These are phyloP conservation scores for Wallacemonas sp. DNA, from an alignment of 208 protist genomes.

Conservation along the genomic window DNA sequence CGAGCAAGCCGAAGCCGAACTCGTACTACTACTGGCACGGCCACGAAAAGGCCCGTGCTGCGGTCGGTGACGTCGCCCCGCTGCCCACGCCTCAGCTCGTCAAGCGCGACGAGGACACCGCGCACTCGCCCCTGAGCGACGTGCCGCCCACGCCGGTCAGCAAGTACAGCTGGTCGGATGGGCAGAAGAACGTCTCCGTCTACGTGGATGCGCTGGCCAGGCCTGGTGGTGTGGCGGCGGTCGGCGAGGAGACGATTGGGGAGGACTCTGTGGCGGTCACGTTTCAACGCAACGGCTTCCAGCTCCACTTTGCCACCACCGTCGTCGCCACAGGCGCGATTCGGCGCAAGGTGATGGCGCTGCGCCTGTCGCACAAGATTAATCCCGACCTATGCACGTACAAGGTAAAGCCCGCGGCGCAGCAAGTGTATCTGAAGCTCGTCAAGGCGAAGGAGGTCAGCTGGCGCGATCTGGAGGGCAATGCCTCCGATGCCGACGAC, in stretches of 20 bases:
- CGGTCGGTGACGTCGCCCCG: slow-evolving; percentile 81
- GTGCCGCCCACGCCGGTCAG: slow-evolving; percentile 30
- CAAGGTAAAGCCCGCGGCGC: slow-evolving; percentile 34
- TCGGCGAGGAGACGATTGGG: slow-evolving; percentile 36
- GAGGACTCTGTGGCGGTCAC: slow-evolving; percentile 37
- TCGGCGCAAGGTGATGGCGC: slow-evolving; percentile 33
- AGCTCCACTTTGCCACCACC: slow-evolving; percentile 34
- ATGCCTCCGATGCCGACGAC: slow-evolving; percentile 26
- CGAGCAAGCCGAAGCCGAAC: slow-evolving; percentile 49
- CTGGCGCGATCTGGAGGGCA: slow-evolving; percentile 71
- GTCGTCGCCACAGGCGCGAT: slow-evolving; percentile 26
- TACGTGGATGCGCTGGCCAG: slow-evolving; percentile 54
- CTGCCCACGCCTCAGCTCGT: slow-evolving; percentile 75
- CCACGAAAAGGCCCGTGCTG: slow-evolving; percentile 82
- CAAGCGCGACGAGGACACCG: slow-evolving; percentile 33
- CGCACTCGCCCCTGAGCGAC: slow-evolving; percentile 7
- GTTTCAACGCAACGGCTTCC: slow-evolving; percentile 38
- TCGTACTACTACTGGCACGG: slow-evolving; percentile 91
- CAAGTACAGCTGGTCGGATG: slow-evolving; percentile 82
- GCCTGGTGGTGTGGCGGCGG: slow-evolving; percentile 19
- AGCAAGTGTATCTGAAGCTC: slow-evolving; percentile 63
- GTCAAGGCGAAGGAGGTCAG: slow-evolving; percentile 46
- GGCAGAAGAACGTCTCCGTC: slow-evolving; percentile 60
- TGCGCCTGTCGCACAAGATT: slow-evolving; percentile 56
- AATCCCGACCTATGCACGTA: slow-evolving; percentile 46